Percentiles rank a stretch among this genome's conserved stretches.
phyloP scores from a whole-genome alignment of 768 basidiomycete species.

The Sarcomyxa edulis region DNA sequence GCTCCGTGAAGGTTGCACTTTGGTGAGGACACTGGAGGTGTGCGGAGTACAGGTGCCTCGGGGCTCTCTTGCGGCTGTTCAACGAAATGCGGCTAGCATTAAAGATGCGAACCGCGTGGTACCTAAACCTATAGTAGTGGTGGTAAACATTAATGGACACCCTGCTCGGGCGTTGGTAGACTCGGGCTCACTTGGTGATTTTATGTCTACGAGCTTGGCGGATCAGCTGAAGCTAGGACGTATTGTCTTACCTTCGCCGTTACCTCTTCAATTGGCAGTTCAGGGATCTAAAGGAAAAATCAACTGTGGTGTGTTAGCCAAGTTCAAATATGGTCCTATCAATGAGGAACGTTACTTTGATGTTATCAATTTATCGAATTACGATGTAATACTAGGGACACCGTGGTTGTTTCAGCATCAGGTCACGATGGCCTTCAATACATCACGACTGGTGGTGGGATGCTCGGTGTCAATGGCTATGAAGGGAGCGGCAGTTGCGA shows the following conservation, averaged over 20 bases:
- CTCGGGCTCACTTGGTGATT: slow-evolving; percentile 31
- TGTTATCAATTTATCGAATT: slow-evolving; percentile 29
- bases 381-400: slow-evolving; percentile 33
- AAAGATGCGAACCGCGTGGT: slow-evolving; percentile 11
- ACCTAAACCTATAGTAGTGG: slow-evolving; percentile 25
- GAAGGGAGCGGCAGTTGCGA: slow-evolving; percentile 9
- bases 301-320: slow-evolving; percentile 16
- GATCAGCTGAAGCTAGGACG: slow-evolving; percentile 26
- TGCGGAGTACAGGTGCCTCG: too few species aligned
- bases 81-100: slow-evolving; percentile 7
- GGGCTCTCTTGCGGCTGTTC: too few species aligned
- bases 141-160: slow-evolving; percentile 23
- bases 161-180: slow-evolving; percentile 28
- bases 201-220: slow-evolving; percentile 26
- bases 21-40: too few species aligned
- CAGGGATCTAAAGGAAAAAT: slow-evolving; percentile 32
- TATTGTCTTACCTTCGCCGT: slow-evolving; percentile 20
- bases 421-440: slow-evolving; percentile 22
- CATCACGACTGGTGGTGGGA: slow-evolving; percentile 11
- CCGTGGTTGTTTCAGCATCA: slow-evolving; percentile 27
- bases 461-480: slow-evolving; percentile 10
- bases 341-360: slow-evolving; percentile 24
- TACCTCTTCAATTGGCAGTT: slow-evolving; percentile 30
- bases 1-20: too few species aligned
- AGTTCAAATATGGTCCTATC: slow-evolving; percentile 29